A percentile compares a stretch with the other conserved stretches of the same genome.
These are phyloP conservation scores for Metschnikowia reukaufii DNA, from an alignment of 805 yeast genomes.

Conservation along the genomic window DNA sequence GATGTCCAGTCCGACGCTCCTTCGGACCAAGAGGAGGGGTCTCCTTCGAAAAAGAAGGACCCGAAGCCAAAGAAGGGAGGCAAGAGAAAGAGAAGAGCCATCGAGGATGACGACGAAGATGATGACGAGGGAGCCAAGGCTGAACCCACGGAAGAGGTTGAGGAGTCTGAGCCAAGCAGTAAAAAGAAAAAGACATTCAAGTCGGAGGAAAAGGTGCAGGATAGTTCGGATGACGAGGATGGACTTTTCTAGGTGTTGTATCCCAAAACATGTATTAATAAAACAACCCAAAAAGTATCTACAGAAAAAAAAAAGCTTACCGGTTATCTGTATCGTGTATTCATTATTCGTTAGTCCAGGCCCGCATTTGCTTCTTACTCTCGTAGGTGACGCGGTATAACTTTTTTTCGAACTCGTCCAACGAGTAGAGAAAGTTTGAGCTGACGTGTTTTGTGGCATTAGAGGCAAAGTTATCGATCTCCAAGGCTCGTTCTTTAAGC, in stretches of 20 bases:
- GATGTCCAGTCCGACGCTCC: constrained; percentile 19
- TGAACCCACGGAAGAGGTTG: constrained; percentile 17
- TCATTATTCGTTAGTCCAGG: constrained; percentile 31
- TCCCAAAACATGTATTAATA: constrained; percentile 3
- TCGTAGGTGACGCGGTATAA: constrained; percentile 56
- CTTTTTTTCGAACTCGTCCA: constrained; percentile 76
- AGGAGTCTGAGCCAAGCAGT: constrained; percentile 12
- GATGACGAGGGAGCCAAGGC: constrained; percentile 4
- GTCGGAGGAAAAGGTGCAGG: constrained; percentile 40
- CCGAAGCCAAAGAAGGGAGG: constrained; percentile 21
- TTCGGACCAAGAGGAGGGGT: constrained; percentile 10
- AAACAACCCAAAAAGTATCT: neutral
- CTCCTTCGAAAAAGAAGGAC: constrained; percentile 7
- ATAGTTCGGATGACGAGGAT: constrained; percentile 47
- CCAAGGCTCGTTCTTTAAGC: constrained; percentile 64
- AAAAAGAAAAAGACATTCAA: constrained; percentile 30
- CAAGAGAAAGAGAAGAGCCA: constrained; percentile 27
- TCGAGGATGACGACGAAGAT: constrained; percentile 34
- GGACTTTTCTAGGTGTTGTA: constrained; percentile 19
- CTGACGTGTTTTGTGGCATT: constrained; percentile 50
- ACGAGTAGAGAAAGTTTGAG: constrained; percentile 54
- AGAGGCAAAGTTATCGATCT: constrained; percentile 68
- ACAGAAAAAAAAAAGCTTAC: neutral
- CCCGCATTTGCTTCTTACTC: constrained; percentile 40
- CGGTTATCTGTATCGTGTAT: neutral